phyloP scores from a whole-genome alignment of 805 yeast species.

The Cyberlindnera subsufficiens region DNA sequence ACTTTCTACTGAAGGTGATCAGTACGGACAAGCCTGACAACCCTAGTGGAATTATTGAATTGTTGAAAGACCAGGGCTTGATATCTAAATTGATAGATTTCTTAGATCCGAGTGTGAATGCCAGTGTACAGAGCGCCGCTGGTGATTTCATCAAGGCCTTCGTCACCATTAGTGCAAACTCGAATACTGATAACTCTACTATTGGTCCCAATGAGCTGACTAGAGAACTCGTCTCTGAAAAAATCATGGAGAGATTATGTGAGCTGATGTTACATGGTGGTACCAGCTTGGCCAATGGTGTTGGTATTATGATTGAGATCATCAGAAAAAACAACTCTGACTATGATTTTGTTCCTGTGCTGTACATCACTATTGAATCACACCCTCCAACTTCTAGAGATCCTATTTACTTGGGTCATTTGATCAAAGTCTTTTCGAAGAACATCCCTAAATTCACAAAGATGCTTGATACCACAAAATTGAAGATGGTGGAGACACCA shows the following conservation, averaged over 20 bases:
- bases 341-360: slow-evolving; percentile 84
- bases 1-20: slow-evolving; percentile 79
- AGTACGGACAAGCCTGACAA: slow-evolving; percentile 89
- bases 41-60: slow-evolving; percentile 81
- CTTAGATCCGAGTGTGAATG: slow-evolving; percentile 59
- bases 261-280: slow-evolving; percentile 77
- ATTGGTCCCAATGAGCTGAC: slow-evolving; percentile 96
- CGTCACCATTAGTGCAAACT: slow-evolving; percentile 89
- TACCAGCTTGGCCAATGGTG: slow-evolving; percentile 88
- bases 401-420: slow-evolving; percentile 85
- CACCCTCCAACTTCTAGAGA: slow-evolving; percentile 93
- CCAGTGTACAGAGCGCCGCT: slow-evolving; percentile 84
- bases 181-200: slow-evolving; percentile 80
- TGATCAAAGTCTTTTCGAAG: slow-evolving; percentile 72
- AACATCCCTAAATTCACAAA: slow-evolving; percentile 64
- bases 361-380: slow-evolving; percentile 73
- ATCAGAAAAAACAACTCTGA: slow-evolving; percentile 95
- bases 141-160: slow-evolving; percentile 94
- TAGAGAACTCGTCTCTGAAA: slow-evolving; percentile 78
- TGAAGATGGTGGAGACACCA: slow-evolving; percentile 47
- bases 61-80: slow-evolving; percentile 64
- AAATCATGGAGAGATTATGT: slow-evolving; percentile 61
- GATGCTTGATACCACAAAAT: slow-evolving; percentile 41
- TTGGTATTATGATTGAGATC: slow-evolving; percentile 88
- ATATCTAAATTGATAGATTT: slow-evolving; percentile 68